Evolutionary conservation across 2,329 filamentous ascomycete genomes (phyloP).

Genomic region (Endoconidiophora laricicola): DNA sequence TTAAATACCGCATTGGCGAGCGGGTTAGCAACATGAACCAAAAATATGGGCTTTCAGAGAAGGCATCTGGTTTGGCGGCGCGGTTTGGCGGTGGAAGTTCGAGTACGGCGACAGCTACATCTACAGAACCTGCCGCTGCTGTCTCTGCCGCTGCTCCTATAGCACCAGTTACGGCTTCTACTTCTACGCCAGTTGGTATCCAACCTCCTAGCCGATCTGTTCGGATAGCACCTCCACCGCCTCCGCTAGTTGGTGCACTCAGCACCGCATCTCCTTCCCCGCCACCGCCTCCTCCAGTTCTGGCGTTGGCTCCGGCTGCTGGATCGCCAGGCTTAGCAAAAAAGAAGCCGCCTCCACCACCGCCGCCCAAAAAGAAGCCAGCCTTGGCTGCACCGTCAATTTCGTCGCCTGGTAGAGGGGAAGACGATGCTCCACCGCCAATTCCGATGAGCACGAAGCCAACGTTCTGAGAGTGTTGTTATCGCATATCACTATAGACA

Average conservation of each 20-base stretch:
- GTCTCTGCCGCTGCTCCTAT: neutral
- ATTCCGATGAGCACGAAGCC: conserved; percentile 36
- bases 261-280: neutral
- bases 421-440: conserved; percentile 27
- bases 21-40: conserved; percentile 18
- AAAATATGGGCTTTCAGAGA: conserved; percentile 10
- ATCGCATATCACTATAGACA: too few species aligned
- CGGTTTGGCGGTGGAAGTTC: conserved; percentile 5
- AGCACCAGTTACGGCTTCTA: neutral
- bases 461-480: conserved; percentile 11
- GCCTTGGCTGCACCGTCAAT: conserved; percentile 17
- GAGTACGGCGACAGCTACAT: conserved; percentile 4
- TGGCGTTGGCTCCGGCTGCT: neutral
- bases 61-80: conserved; percentile 9
- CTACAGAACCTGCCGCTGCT: neutral
- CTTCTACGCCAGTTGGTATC: neutral
- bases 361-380: conserved; percentile 36
- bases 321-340: conserved; percentile 21
- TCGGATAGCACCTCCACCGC: neutral
- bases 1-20: conserved; percentile 40
- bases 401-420: conserved; percentile 1
- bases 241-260: neutral
- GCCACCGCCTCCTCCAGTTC: neutral
- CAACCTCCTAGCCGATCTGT: neutral
- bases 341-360: conserved; percentile 37